Evolutionary conservation across 169 alveolate genomes (phyloP), one percentile per base, ranked within the genome.

Genomic region (Eimeria maxima): DNA sequence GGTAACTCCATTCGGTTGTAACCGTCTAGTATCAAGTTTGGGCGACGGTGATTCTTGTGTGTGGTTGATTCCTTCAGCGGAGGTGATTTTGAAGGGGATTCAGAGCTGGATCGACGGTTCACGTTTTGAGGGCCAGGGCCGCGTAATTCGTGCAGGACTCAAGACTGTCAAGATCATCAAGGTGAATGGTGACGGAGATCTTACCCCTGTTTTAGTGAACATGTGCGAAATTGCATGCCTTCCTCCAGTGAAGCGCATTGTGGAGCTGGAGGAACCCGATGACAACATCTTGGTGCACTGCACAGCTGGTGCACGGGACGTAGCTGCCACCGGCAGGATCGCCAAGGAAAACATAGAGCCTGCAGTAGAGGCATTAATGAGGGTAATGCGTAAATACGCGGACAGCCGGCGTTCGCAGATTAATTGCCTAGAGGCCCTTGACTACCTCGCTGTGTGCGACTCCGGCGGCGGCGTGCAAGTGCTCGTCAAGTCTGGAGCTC

Each of bases 381-480:
- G 94, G 73, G 97, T 98, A 55, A 98, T 98, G 99, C 96, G 98
- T 80, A 97, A 98, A 83, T 97, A 98, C 97, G 91, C 97, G 14
- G 99, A 98, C 92, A 97, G 97, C 89, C 97, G 99, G 65, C 97
- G 97, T 57, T 98, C 99, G 50, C 98, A 98, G 96, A 97, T 97
- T 33, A 95, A 97, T 89, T 97, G 98, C 90, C 87, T 98, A 45
- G 97, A 97, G 95, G 98, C 99, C 24, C 95, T 98, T 38, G 87
- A 96, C 78, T 96, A 97, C 90, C 97, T 98, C n/a, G 94, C 97
- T 63, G 95, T 96, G 71, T 96, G 97, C 84, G 96, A 98, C 63
- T 97, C 97, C 29, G 97, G 92, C 65, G 92, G 87, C 22, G 97
- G 98, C 94, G 96, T 95, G 71, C 97, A 95, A 11, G 97, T 97